Conservation (phyloP, 345 rosid genomes). For the Theobroma cacao region DNA sequence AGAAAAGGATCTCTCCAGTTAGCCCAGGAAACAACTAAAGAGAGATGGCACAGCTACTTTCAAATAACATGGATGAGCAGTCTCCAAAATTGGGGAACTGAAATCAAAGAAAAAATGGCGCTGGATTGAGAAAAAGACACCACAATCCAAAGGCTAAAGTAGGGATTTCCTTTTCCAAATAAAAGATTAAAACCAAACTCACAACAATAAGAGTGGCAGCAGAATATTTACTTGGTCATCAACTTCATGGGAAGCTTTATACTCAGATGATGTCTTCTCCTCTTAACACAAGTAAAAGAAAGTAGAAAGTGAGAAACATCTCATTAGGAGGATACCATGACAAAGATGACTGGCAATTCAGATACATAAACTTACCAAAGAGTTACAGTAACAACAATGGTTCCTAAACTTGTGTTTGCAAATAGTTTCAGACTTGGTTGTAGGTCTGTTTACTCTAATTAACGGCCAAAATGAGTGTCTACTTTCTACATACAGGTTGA, state of each 20-base stretch:
- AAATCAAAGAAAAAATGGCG: background rate
- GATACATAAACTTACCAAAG: background rate
- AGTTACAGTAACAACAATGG: background rate
- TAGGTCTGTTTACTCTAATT: background rate
- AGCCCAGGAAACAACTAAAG: background rate
- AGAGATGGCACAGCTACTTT: background rate
- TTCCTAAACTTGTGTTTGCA: background rate
- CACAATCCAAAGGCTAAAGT: background rate
- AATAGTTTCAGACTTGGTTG: background rate
- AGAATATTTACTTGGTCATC: conserved; percentile 46
- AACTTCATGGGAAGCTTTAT: conserved; percentile 22
- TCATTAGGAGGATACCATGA: background rate
- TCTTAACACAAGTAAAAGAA: conserved; percentile 25
- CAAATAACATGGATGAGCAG: background rate
- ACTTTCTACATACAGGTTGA: background rate
- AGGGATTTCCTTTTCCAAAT: background rate
- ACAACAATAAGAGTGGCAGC: background rate
- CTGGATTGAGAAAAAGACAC: background rate
- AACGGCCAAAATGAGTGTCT: background rate
- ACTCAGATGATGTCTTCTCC: conserved; percentile 24
- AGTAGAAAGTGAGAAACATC: conserved; percentile 14
- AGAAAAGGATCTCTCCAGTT: background rate
- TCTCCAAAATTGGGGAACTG: background rate
- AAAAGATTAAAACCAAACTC: background rate
- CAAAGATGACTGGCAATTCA: background rate